Evolutionary conservation across 768 basidiomycete species (phyloP).

Genomic region (Coprinellus aureogranulatus): DNA sequence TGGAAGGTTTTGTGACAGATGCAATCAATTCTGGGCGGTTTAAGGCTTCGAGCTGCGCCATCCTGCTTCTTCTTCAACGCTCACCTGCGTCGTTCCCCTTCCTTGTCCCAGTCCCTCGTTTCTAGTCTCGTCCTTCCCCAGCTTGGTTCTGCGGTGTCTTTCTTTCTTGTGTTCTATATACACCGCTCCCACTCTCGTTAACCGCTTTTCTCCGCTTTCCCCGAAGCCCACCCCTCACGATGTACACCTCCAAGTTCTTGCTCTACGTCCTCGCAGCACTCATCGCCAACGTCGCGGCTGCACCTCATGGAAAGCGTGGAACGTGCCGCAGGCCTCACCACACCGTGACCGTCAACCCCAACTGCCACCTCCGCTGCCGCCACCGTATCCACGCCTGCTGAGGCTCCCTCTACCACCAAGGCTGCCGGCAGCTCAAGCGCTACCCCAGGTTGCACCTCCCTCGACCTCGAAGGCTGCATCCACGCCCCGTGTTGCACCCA

Average conservation of each 20-base stretch:
- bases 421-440: slow-evolving; percentile 5
- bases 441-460: slow-evolving; percentile 2
- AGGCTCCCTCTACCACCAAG: slow-evolving; percentile 5
- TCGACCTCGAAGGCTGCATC: slow-evolving; percentile 5
- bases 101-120: slow-evolving; percentile 9
- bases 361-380: slow-evolving; percentile 3
- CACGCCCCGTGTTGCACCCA: no score
- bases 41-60: neutral
- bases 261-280: slow-evolving; percentile 23
- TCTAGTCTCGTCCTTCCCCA: slow-evolving; percentile 6
- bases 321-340: neutral
- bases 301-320: slow-evolving; percentile 13
- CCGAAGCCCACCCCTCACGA: slow-evolving; percentile 12
- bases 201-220: slow-evolving; percentile 7
- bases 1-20: neutral
- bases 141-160: neutral
- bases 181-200: neutral
- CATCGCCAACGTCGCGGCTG: slow-evolving; percentile 14
- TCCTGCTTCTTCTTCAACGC: slow-evolving; percentile 4
- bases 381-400: slow-evolving; percentile 7
- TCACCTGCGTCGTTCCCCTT: slow-evolving; percentile 11
- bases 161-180: slow-evolving; percentile 6
- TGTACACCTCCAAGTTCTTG: slow-evolving; percentile 26
- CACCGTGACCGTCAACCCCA: neutral
- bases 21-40: neutral